Conservation (phyloP, 345 rosid genomes). For the Angophora floribunda region DNA sequence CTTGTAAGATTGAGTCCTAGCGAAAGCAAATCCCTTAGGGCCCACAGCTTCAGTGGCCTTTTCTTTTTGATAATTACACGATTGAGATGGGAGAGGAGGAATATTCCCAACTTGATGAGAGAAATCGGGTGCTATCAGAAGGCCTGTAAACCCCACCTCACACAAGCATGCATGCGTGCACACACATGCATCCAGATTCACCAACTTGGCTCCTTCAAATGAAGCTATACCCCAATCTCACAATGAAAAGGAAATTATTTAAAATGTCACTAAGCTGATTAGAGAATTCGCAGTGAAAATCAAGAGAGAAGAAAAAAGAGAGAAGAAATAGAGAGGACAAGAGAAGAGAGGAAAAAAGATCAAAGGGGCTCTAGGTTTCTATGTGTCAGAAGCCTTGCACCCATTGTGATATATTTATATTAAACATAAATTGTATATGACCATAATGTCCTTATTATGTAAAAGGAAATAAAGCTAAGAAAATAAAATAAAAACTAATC, state of each 20-base stretch:
- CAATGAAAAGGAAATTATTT: neutral
- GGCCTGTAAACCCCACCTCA: neutral
- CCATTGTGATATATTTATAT: too few species aligned
- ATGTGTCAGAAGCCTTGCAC: too few species aligned
- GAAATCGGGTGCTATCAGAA: neutral
- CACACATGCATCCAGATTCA: neutral
- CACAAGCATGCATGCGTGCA: neutral
- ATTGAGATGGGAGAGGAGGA: neutral
- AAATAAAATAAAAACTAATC: too few species aligned
- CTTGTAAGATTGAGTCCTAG: neutral
- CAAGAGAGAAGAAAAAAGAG: too few species aligned
- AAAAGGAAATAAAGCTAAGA: too few species aligned
- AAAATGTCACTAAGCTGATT: too few species aligned
- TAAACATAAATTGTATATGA: too few species aligned
- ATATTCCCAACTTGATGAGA: neutral
- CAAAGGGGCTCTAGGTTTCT: too few species aligned
- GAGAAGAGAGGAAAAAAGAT: too few species aligned
- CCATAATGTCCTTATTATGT: too few species aligned
- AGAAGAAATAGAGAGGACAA: too few species aligned
- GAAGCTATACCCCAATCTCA: neutral
- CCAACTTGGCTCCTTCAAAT: neutral
- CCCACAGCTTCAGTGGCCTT: neutral
- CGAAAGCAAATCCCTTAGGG: neutral
- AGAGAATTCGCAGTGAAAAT: too few species aligned
- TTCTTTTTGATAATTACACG: neutral